Conservation (phyloP, 306 rosid species). For the Nissolia schottii region DNA sequence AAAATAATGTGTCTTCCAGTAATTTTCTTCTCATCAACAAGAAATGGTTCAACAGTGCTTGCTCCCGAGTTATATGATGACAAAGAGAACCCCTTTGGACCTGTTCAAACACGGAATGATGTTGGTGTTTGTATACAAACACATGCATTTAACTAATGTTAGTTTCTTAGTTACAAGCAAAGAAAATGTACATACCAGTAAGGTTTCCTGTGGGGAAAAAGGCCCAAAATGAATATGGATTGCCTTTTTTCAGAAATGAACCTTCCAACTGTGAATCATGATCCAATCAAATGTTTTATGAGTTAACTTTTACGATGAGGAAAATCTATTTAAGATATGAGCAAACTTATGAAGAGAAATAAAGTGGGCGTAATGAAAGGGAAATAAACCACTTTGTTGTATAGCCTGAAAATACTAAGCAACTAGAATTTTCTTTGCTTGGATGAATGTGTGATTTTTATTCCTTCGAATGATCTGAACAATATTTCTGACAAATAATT, state of each 20-base stretch:
- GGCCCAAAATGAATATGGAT: constrained; percentile 74
- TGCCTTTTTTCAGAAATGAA: constrained; percentile 62
- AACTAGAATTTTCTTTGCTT: too few relatives aligned
- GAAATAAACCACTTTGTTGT: not conserved
- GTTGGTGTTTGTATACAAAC: not conserved
- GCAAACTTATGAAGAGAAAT: not conserved
- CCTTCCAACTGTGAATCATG: constrained; percentile 74
- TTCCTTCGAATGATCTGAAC: not conserved
- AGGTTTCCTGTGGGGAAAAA: constrained; percentile 76
- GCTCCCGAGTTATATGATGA: constrained; percentile 69
- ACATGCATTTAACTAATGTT: not conserved
- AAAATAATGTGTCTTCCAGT: constrained; percentile 68
- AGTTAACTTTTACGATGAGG: constrained; percentile 1
- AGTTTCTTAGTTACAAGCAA: not conserved
- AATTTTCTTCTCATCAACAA: constrained; percentile 81
- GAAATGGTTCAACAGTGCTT: constrained; percentile 93
- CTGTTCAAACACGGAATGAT: constrained; percentile 35
- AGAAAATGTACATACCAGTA: constrained; percentile 41
- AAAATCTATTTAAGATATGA: not conserved
- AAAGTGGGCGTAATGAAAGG: not conserved
- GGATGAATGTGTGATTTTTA: too few relatives aligned
- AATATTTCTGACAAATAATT: not conserved
- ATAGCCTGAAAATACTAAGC: too few relatives aligned
- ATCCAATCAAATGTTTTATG: not conserved
- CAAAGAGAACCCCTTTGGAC: constrained; percentile 88